Base-by-base conservation (phyloP, 257 asterid species). In the Capsicum chinense region DNA sequence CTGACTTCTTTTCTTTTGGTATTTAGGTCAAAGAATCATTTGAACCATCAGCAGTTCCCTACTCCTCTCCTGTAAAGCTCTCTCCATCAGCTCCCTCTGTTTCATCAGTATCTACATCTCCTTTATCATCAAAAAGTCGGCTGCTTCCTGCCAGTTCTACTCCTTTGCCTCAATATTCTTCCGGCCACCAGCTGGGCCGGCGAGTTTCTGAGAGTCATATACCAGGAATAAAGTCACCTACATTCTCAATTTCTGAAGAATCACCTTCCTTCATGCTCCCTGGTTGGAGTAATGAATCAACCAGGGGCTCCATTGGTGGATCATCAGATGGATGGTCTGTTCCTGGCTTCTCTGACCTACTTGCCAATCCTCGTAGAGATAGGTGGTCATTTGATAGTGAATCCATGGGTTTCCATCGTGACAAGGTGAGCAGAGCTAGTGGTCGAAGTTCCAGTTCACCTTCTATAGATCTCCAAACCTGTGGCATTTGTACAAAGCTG, bases 301-400 rank as follows among this genome's bases (percentile, higher is more conserved):
- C 91, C 33, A 83, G 95, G 87, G 95, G 89, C 68, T 96, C 98
- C 78, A 91, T 84, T 83, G 98, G 93, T 57, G 97, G 95, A 58
- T 97, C 98, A 11, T 95, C 96, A 3, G 99, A 93, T 85, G 90
- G 92, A 79, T 93, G 97, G 97, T 93, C 98, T 50, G 87, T 92
- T 69, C 98, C 98, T 68, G 90, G 91, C 64, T 93, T 91, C 84
- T 86, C 98, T 39, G 98, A 94, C 73, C 91, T 91, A 73, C 83
- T 85, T 90, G 83, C 87, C 13, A 88, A 90, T 58, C 84, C 92
- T 50, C 94, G 91, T 21, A 92, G 93, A 88, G 98, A 93, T 84
- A 89, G 98, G 85, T 95, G 97, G 99, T 97, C 99, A 84, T 97
- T 95, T 74, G 99, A 97, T 85, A 97, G 99, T 81, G 99, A 92